These are phyloP conservation scores for Chimonanthus praecox DNA, from an alignment of 164 flowering plant genomes.

Conservation along the genomic window DNA sequence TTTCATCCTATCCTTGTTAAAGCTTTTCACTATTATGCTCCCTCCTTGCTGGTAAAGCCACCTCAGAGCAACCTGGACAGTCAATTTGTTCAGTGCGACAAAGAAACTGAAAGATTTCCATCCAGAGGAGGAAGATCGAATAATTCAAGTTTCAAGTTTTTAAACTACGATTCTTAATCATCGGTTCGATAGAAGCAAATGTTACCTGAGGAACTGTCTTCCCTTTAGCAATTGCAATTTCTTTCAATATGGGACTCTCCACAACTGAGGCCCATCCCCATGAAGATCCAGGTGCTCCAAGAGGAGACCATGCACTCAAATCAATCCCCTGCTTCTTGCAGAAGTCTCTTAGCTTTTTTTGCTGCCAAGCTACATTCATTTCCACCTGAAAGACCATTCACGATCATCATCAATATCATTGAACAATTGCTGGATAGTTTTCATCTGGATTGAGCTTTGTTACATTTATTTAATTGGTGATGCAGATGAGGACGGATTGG, in stretches of 20 bases:
- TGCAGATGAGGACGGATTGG: background rate
- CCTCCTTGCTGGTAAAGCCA: slow-evolving; percentile 32
- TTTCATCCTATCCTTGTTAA: slow-evolving; percentile 21
- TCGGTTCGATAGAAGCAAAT: too few species aligned
- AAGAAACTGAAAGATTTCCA: too few species aligned
- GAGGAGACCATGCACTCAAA: slow-evolving; percentile 27
- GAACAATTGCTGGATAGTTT: too few species aligned
- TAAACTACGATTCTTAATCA: too few species aligned
- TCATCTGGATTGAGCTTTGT: too few species aligned
- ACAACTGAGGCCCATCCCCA: slow-evolving; percentile 23
- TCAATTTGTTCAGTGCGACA: too few species aligned
- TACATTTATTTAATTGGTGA: background rate
- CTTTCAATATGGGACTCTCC: slow-evolving; percentile 17
- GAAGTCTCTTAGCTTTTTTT: slow-evolving; percentile 17
- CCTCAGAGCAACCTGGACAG: slow-evolving; percentile 20
- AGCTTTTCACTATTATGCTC: slow-evolving; percentile 25
- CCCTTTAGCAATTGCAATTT: slow-evolving; percentile 24
- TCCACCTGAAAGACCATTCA: slow-evolving; percentile 17
- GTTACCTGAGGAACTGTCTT: slow-evolving; percentile 28
- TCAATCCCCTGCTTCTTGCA: slow-evolving; percentile 19
- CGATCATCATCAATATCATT: background rate
- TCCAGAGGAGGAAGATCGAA: too few species aligned
- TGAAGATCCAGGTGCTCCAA: slow-evolving; percentile 18
- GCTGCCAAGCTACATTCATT: slow-evolving; percentile 30
- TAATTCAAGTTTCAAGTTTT: too few species aligned